Evolutionary conservation across 441 rosid species (phyloP).

Genomic region (Eruca vesicaria): DNA sequence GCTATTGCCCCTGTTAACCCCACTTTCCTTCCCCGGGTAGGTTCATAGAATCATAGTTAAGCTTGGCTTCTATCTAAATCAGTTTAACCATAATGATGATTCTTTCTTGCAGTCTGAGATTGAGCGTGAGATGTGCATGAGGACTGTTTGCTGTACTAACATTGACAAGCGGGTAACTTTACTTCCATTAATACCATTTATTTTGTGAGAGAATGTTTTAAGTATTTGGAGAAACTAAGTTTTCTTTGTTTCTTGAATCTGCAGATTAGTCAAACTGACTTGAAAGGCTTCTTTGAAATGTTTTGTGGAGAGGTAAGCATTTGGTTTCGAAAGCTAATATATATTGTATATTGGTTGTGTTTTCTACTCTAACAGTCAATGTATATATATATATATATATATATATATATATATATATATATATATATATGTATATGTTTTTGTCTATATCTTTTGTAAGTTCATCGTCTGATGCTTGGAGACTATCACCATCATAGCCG

Average conservation of each 20-base stretch:
- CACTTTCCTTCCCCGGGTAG: conserved; percentile 90
- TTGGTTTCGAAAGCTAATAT: not conserved
- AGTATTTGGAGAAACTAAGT: not conserved
- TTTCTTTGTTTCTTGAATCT: conserved; percentile 23
- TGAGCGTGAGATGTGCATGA: conserved; percentile 95
- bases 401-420: too few species aligned
- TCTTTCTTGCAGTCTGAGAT: conserved; percentile 68
- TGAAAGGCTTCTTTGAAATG: conserved; percentile 79
- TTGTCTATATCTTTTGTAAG: not conserved
- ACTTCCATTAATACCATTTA: not conserved
- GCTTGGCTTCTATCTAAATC: too few species aligned
- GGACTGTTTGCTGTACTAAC: conserved; percentile 93
- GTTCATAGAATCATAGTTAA: too few species aligned
- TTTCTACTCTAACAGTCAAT: not conserved
- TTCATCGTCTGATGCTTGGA: not conserved
- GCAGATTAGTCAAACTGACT: conserved; percentile 80
- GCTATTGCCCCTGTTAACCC: conserved; percentile 99
- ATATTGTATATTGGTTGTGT: not conserved
- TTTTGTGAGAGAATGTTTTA: not conserved
- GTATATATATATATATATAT: not conserved
- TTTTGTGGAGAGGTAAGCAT: conserved; percentile 81
- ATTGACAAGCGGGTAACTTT: conserved; percentile 79
- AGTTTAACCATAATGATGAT: conserved; percentile 13
- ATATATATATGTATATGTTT: too few species aligned
- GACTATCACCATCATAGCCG: not conserved